Base-by-base conservation (phyloP, 371 early-diverging fungal genomes). In the Blakeslea trispora region DNA sequence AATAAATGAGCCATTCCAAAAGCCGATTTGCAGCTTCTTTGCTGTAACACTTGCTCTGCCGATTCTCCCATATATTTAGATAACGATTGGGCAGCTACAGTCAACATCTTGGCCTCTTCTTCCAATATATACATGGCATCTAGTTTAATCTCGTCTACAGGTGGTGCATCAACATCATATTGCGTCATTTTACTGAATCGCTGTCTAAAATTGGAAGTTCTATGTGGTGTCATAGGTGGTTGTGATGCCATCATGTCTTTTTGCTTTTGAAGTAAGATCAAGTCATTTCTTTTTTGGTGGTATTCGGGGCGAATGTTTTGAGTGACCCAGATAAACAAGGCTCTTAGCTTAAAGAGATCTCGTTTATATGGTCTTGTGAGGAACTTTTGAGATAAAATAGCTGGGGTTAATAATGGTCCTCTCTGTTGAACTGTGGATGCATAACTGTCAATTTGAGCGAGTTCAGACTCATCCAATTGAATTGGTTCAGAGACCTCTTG, bases 1-100 rank as follows among this genome's bases (percentile, higher is more conserved):
- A 86, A 84, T 17, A 86, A 58, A 37, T 67, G 72, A 0, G 86
- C 84, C 65, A 86, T 76, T 1, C 81, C 86, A 22, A 81, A 68
- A 3, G 82, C 71, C 1, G 83, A 71, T 18, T 66, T 57, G 55
- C 81, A 69, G 0, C 35, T 61, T 15, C 85, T 59, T 23, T 50
- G 60, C 3, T 70, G 59, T 24, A 84, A 52, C 1, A 84, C 82
- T 7, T 71, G 59, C 2, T 81, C 72, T 0, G 82, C 72, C 6
- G 68, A 50, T 19, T 77, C 80, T 2, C 67, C 55, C 5, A 44
- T 41, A 8, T 19, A 31, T 24, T 50, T 18, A 8, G 48, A 34
- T 0, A 41, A 17, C 31, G 41, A 17, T 28, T 19, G 14, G 2
- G 37, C 31, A 4, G 49, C 50, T 19, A 28, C 17, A 2, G 32